Conservation (phyloP, 139 green algal genomes). For the Micractinium sp. region DNA sequence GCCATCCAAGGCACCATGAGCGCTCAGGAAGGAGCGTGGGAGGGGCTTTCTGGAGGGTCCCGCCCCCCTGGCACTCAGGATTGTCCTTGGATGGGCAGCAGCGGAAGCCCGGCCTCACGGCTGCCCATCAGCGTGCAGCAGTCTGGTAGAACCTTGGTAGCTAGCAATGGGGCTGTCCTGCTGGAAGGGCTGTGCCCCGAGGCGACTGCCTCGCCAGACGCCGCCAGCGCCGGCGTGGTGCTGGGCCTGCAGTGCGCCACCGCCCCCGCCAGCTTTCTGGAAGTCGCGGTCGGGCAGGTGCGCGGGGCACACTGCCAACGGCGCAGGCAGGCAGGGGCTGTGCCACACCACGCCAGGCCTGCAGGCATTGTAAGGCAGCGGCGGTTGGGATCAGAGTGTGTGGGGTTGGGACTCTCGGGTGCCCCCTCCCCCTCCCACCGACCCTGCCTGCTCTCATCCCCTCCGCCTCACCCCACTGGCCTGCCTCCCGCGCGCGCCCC, state of each 20-base stretch:
- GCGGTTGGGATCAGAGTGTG: not conserved
- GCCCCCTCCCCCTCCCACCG: too few species aligned
- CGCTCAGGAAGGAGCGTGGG: too few species aligned
- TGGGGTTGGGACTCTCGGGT: not conserved
- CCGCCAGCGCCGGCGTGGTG: not conserved
- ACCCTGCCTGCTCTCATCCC: not conserved
- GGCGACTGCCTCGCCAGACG: not conserved
- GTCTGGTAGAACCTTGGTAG: too few species aligned
- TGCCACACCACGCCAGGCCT: not conserved
- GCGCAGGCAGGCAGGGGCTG: too few species aligned
- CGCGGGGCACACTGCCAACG: not conserved
- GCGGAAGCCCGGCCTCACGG: too few species aligned
- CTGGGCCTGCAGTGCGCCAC: not conserved
- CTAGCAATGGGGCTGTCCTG: not conserved
- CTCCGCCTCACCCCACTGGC: not conserved
- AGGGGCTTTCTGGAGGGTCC: too few species aligned
- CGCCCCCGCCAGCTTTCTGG: constrained; percentile 4
- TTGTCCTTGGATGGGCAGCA: too few species aligned
- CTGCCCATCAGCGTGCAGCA: too few species aligned
- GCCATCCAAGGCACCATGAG: too few species aligned
- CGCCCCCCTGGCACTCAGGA: too few species aligned
- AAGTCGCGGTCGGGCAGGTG: not conserved
- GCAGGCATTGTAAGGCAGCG: not conserved
- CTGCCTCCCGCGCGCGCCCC: not conserved
- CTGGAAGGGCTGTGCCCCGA: not conserved